Percentiles rank a stretch among this genome's conserved stretches.
Conservation (phyloP, 306 rosid genomes). For the Pueraria montana region DNA sequence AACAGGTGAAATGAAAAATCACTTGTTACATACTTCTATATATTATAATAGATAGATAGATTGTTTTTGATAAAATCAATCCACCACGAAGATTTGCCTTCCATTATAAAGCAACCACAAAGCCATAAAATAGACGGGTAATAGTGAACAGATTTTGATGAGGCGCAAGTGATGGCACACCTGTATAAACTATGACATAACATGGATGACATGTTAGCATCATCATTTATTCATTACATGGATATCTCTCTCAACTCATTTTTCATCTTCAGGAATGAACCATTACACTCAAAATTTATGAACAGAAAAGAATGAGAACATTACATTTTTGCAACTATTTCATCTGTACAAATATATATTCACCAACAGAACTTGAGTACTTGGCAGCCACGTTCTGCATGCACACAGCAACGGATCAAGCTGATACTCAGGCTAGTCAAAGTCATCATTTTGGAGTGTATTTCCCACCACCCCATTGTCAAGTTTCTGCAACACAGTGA, state of each 20-base stretch:
- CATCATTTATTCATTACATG: constrained; percentile 53
- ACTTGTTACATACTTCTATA: too few relatives aligned
- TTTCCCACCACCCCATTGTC: constrained; percentile 2
- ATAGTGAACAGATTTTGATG: background rate
- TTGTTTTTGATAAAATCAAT: background rate
- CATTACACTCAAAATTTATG: constrained; percentile 57
- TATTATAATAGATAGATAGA: too few relatives aligned
- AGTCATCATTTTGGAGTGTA: constrained; percentile 50
- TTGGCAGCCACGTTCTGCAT: background rate
- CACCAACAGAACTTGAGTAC: constrained; percentile 41
- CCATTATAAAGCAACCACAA: background rate
- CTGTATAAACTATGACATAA: background rate
- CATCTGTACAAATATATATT: constrained; percentile 61
- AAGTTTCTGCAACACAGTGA: constrained; percentile 51
- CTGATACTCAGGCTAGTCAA: constrained; percentile 52
- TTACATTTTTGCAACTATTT: constrained; percentile 30
- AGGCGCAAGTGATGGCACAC: background rate
- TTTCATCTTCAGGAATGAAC: constrained; percentile 12
- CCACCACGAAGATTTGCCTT: background rate
- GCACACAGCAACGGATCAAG: constrained; percentile 54
- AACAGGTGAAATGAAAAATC: too few relatives aligned
- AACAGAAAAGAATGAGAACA: constrained; percentile 74
- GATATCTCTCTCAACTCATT: constrained; percentile 43
- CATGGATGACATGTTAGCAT: constrained; percentile 5
- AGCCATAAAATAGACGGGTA: background rate